These are phyloP conservation scores for Lindgomyces ingoldianus DNA, from an alignment of 495 filamentous ascomycete genomes.

Conservation along the genomic window DNA sequence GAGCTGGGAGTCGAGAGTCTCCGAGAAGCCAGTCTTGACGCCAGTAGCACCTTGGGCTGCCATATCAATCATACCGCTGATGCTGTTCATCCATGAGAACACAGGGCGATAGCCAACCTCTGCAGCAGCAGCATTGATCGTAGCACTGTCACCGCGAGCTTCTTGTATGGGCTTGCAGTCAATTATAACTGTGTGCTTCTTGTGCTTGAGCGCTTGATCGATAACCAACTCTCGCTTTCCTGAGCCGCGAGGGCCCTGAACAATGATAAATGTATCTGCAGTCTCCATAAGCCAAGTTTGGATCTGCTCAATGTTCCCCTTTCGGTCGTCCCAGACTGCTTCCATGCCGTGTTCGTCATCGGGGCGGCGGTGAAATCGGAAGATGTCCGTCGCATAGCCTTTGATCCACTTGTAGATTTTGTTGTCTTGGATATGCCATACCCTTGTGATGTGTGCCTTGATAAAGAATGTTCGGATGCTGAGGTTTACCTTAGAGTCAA, in stretches of 20 bases:
- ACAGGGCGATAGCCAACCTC: conserved; percentile 91
- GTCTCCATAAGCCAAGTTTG: conserved; percentile 85
- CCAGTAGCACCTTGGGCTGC: conserved; percentile 93
- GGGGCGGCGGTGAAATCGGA: conserved; percentile 57
- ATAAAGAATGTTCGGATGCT: conserved; percentile 80
- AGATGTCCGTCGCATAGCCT: conserved; percentile 70
- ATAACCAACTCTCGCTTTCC: conserved; percentile 87
- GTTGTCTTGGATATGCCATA: conserved; percentile 71
- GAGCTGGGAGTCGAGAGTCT: conserved; percentile 88
- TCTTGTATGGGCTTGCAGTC: conserved; percentile 95
- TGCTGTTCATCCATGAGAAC: conserved; percentile 94
- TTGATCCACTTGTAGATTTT: conserved; percentile 76
- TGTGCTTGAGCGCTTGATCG: conserved; percentile 75
- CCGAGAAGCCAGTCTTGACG: conserved; percentile 90
- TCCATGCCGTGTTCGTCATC: conserved; percentile 69
- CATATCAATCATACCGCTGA: conserved; percentile 87
- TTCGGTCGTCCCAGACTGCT: conserved; percentile 86
- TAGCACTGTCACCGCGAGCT: conserved; percentile 84
- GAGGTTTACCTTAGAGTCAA: conserved; percentile 12
- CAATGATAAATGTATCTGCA: conserved; percentile 87
- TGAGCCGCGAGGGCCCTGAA: conserved; percentile 88
- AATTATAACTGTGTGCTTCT: conserved; percentile 79
- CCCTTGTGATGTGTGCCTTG: conserved; percentile 77
- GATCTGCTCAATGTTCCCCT: conserved; percentile 74
- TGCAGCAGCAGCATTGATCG: conserved; percentile 75